Base-by-base conservation (phyloP, 2,329 filamentous ascomycete species). In the Colletotrichum melonis region DNA sequence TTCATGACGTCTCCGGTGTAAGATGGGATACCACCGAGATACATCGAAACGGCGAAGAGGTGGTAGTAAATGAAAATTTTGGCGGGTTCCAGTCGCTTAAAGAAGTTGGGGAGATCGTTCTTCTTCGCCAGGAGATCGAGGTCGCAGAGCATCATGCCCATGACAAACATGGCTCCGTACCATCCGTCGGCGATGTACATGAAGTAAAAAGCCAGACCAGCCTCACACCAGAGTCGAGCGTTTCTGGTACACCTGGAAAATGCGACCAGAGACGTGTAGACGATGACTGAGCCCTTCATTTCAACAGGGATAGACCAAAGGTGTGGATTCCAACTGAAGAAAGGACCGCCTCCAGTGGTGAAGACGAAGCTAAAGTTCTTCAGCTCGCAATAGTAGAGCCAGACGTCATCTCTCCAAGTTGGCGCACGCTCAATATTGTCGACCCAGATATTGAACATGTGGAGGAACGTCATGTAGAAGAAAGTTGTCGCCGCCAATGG, bases 241-340 rank as follows among this genome's bases (percentile, higher is more conserved):
- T 76, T 80, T 0, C 80, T 77, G 32, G 80, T 81, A 26, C 84
- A 74, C 0, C 78, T 78, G 1, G 82, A 81, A 0, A 83, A 84
- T 0, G 80, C 82, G 1, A 85, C 77, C 1, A 89, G 80, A 0
- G 87, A 79, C 0, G 88, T 90, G 79, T 92, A 94, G 66, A 92
- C 82, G 74, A 91, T 82, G 66, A 94, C 85, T 1, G 92, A 93
- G 12, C 92, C 92, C 76, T 86, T 84, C 80, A 91, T 88, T 78
- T 93, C 91, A 24, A 90, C 82, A 0, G 91, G 90, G 66, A 93
- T 92, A 1, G 87, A 91, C 90, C 90, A 92, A 3, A 89, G 78
- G 75, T 92, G 91, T 32, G 84, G 85, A 76, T 91, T 90, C 81
- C 90, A 74, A 26, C 62, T 72, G 26, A 82, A 77, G 78, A 84